Percentiles rank a stretch among this genome's conserved stretches.
These are phyloP conservation scores for Dendrocalamus sinicus DNA, from an alignment of 176 grass and related monocot species.

Conservation along the genomic window DNA sequence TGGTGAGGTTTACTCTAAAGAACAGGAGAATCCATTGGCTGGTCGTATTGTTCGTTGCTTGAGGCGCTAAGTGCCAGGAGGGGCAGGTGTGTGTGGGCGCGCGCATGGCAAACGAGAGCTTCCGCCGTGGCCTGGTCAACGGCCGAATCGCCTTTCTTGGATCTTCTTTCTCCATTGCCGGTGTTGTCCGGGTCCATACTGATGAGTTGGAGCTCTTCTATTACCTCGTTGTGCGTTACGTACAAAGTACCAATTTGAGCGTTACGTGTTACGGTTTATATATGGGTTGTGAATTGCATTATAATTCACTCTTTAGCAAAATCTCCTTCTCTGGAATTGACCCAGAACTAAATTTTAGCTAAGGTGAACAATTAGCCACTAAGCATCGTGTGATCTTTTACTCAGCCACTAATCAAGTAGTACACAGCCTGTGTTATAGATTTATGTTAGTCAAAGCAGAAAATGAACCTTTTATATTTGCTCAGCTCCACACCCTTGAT, in stretches of 20 bases:
- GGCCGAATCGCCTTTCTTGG: slow-evolving; percentile 34
- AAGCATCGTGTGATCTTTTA: too few relatives aligned
- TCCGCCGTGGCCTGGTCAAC: slow-evolving; percentile 38
- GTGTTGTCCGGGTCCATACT: slow-evolving; percentile 5
- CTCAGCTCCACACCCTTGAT: too few relatives aligned
- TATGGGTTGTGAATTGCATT: neutral
- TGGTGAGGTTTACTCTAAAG: slow-evolving; percentile 27
- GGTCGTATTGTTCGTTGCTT: slow-evolving; percentile 34
- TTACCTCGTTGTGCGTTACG: neutral
- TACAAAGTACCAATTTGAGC: neutral
- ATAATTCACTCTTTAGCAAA: neutral
- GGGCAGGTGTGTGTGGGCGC: neutral
- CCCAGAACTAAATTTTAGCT: too few relatives aligned
- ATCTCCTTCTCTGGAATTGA: neutral
- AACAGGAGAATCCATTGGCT: slow-evolving; percentile 5
- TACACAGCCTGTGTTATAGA: too few relatives aligned
- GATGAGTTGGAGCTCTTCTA: neutral
- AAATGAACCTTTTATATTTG: too few relatives aligned
- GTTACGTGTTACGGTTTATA: neutral
- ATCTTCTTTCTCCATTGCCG: slow-evolving; percentile 30
- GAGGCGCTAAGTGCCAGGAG: neutral
- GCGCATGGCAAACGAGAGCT: slow-evolving; percentile 22
- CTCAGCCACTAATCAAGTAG: too few relatives aligned
- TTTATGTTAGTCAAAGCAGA: too few relatives aligned
- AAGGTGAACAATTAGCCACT: too few relatives aligned